Base-by-base conservation (phyloP, 2,329 filamentous ascomycete genomes). In the Colletotrichum somersetense region DNA sequence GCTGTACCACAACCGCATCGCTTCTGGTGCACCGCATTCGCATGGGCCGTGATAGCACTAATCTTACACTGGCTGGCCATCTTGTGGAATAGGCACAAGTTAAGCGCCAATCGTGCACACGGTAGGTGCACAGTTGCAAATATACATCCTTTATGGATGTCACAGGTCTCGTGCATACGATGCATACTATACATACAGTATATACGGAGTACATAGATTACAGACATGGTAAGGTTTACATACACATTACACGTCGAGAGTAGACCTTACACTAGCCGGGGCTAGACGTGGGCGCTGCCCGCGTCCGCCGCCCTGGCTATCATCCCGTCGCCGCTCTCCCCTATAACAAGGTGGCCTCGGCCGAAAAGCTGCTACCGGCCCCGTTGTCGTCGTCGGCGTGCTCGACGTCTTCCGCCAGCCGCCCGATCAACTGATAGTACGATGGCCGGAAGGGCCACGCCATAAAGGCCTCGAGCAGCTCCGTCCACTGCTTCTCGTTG, bases 391-490 rank as follows among this genome's bases (percentile, higher is more conserved):
- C 64, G 14, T 35, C 59, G 7, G 14, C 35, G n/a, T n/a, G 20
- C 0, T 79, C 74, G 1, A 67, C 71, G 5, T 81, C 79, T 23
- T 81, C 81, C 4, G 75, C 58, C 14, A 79, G 74, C 35, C 86
- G 81, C 6, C 81, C 80, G n/a, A 89, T 79, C 64, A 90, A 79
- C 71, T 88, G 82, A 7, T 79, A 56, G 73, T 87, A 87, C 2
- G 77, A 75, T 1, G 89, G 90, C 3, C 81, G 80, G 74, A 92
- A 93, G 0, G 91, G 91, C 91, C 91, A 94, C 62, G 86, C 81
- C 79, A 89, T 84, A 85, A 89, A 93, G 0, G 87, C 86, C 74
- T 88, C 83, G 5, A 90, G 73, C 20, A 93, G 80, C 72, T 91
- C 88, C 23, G 84, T 78, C 78, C 90, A 84, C 83, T 92, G 90